A percentile compares a stretch with the other conserved stretches of the same genome.
These are phyloP conservation scores for Tulasnella sp. DNA, from an alignment of 768 basidiomycete genomes.

Conservation along the genomic window DNA sequence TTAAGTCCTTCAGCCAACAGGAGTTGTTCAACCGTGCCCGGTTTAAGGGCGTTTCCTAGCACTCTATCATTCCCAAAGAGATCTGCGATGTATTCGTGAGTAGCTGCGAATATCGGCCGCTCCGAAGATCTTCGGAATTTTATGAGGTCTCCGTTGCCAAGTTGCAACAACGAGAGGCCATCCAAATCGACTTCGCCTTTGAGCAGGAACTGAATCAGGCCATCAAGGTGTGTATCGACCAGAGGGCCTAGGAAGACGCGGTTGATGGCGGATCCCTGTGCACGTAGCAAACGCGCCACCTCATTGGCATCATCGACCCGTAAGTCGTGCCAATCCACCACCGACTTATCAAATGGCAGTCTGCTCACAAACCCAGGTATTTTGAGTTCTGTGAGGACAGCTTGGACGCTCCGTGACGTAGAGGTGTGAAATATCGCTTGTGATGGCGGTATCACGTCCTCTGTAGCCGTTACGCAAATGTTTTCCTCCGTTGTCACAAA, in stretches of 20 bases:
- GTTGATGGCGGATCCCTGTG: neutral
- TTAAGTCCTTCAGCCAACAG: neutral
- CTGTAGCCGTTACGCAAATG: neutral
- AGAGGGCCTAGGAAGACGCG: neutral
- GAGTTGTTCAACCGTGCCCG: neutral
- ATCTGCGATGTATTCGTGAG: neutral
- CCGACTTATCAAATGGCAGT: neutral
- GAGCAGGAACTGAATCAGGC: neutral
- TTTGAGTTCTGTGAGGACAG: neutral
- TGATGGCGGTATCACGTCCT: neutral
- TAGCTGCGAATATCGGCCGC: neutral
- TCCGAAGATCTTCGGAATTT: neutral
- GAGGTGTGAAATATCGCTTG: neutral
- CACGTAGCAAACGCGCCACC: neutral
- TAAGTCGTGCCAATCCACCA: neutral
- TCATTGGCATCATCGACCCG: neutral
- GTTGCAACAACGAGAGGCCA: neutral
- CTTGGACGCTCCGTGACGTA: neutral
- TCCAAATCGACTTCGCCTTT: neutral
- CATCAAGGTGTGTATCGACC: neutral
- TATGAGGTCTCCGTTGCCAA: neutral
- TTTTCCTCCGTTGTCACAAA: constrained; percentile 28
- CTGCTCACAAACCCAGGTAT: neutral
- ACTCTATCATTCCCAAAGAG: neutral
- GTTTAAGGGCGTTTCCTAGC: neutral